Evolutionary conservation across 2,329 filamentous ascomycete species (phyloP).

Genomic region (Ophiocordyceps camponoti-rufipedis): DNA sequence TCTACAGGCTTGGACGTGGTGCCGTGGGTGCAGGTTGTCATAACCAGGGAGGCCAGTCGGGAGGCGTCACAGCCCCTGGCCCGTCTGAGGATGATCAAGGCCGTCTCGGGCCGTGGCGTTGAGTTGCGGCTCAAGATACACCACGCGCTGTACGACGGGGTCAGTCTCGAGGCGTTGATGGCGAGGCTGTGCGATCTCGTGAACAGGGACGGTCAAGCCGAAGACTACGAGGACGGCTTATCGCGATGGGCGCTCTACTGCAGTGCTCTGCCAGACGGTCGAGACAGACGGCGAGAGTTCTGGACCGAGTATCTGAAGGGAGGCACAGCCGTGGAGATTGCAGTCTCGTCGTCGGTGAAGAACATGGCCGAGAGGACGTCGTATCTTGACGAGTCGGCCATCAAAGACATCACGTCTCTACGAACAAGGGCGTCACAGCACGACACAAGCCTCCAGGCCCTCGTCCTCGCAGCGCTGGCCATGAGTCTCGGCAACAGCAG

Average conservation of each 20-base stretch:
- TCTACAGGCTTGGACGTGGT: constrained; percentile 23
- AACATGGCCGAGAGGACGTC: constrained; percentile 6
- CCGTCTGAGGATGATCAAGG: constrained; percentile 5
- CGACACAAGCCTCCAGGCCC: constrained; percentile 50
- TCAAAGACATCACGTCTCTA: constrained; percentile 17
- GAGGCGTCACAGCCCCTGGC: constrained; percentile 7
- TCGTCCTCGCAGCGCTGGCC: constrained; percentile 59
- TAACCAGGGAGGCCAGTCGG: constrained; percentile 10
- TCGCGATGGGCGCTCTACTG: constrained; percentile 11
- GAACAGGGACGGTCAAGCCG: not conserved
- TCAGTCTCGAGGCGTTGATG: constrained; percentile 53
- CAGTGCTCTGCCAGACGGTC: constrained; percentile 1
- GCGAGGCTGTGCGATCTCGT: constrained; percentile 10
- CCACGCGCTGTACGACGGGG: constrained; percentile 75
- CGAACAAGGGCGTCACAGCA: constrained; percentile 19
- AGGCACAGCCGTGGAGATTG: not conserved
- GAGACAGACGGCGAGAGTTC: constrained; percentile 12
- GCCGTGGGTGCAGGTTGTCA: constrained; percentile 47
- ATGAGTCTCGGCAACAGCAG: constrained; percentile 14
- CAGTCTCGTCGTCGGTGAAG: not conserved
- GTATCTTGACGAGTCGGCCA: constrained; percentile 27
- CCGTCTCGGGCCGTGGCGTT: constrained; percentile 3
- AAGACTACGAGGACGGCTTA: constrained; percentile 2
- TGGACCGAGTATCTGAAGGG: constrained; percentile 22
- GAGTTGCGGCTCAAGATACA: constrained; percentile 46